Conservation (phyloP, 2,329 filamentous ascomycete species). For the Venturia aucupariae region DNA sequence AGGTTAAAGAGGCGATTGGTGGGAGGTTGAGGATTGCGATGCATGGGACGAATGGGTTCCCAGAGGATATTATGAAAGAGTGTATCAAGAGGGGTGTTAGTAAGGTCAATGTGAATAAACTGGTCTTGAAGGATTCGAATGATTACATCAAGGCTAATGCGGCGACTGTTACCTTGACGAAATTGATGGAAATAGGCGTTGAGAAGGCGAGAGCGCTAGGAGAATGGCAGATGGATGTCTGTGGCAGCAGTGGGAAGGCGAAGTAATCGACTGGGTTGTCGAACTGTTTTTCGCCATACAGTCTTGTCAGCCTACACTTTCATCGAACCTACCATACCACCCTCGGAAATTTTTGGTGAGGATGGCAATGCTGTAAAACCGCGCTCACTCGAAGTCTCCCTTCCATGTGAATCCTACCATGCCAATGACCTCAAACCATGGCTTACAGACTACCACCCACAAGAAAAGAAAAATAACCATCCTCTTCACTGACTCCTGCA, state of each 20-base stretch:
- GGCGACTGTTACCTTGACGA: conserved; percentile 27
- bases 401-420: too few species aligned
- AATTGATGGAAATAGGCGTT: conserved; percentile 39
- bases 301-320: too few species aligned
- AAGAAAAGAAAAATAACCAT: not conserved
- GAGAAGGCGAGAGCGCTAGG: conserved; percentile 33
- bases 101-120: conserved; percentile 51
- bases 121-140: conserved; percentile 33
- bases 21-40: conserved; percentile 33
- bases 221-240: conserved; percentile 42
- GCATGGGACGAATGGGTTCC: conserved; percentile 50
- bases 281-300: not conserved
- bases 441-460: too few species aligned
- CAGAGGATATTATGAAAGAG: conserved; percentile 38
- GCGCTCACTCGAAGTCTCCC: too few species aligned
- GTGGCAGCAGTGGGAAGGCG: conserved; percentile 37
- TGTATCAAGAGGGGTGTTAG: conserved; percentile 45
- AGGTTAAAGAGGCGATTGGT: conserved; percentile 3
- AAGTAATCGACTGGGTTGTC: conserved; percentile 14
- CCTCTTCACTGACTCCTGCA: not conserved
- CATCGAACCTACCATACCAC: too few species aligned
- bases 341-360: too few species aligned
- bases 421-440: too few species aligned
- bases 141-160: conserved; percentile 32
- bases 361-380: too few species aligned